A percentile compares a stretch with the other conserved stretches of the same genome.
These are phyloP conservation scores for Medicago ruthenica DNA, from an alignment of 306 rosid species.

Conservation along the genomic window DNA sequence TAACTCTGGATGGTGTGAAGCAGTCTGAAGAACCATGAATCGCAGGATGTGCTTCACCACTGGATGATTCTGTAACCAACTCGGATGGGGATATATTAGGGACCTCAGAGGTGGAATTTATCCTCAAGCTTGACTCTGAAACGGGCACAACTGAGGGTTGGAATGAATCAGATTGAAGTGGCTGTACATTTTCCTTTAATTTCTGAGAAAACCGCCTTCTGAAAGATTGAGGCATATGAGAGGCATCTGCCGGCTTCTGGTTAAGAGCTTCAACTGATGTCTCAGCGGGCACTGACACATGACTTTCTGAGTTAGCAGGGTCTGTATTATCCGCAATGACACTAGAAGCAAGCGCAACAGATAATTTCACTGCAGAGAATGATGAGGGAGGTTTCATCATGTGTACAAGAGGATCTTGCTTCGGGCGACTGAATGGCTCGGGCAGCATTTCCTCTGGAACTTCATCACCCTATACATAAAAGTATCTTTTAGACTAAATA, in stretches of 20 bases:
- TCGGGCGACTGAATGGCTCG: conserved; percentile 59
- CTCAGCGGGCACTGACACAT: conserved; percentile 12
- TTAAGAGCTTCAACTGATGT: conserved; percentile 41
- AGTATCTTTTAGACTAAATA: conserved; percentile 38
- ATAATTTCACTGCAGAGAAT: conserved; percentile 29
- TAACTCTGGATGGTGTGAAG: conserved; percentile 30
- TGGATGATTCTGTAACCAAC: conserved; percentile 28
- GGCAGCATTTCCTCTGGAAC: conserved; percentile 80
- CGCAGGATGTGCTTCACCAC: conserved; percentile 16
- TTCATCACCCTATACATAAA: conserved; percentile 63
- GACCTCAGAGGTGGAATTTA: conserved; percentile 28
- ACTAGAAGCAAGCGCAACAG: conserved; percentile 16
- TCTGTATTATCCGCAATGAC: conserved; percentile 32
- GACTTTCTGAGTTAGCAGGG: background rate
- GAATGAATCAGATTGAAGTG: conserved; percentile 25
- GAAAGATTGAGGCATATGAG: conserved; percentile 61
- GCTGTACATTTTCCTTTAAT: conserved; percentile 12
- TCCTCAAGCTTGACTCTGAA: conserved; percentile 41
- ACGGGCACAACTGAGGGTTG: conserved; percentile 35
- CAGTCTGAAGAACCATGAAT: conserved; percentile 36
- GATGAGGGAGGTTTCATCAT: conserved; percentile 24
- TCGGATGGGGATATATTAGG: conserved; percentile 32
- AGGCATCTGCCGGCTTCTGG: conserved; percentile 50
- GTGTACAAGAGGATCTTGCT: conserved; percentile 32
- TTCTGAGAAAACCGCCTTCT: conserved; percentile 55